These are phyloP conservation scores for Fusarium succisae DNA, from an alignment of 2,329 filamentous ascomycete genomes.

Conservation along the genomic window DNA sequence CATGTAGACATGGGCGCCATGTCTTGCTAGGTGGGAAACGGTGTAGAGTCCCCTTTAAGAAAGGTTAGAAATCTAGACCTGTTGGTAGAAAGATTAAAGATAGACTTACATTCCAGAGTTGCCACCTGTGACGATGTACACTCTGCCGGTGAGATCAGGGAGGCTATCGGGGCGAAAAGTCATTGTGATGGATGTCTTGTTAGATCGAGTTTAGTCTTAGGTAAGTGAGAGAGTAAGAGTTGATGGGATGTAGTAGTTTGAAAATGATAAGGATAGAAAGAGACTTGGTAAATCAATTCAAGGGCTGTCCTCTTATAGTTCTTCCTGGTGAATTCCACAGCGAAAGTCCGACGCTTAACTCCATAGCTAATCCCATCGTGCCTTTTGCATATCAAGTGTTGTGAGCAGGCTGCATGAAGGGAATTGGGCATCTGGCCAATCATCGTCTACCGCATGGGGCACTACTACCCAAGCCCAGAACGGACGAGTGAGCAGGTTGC, in stretches of 20 bases:
- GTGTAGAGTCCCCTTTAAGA: slow-evolving; percentile 21
- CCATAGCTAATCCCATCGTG: not conserved
- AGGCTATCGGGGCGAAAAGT: slow-evolving; percentile 14
- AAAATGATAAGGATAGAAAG: too few species aligned
- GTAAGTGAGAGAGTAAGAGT: too few species aligned
- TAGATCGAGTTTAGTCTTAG: not conserved
- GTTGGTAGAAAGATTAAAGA: fast-evolving
- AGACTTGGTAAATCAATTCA: too few species aligned
- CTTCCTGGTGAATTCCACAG: not conserved
- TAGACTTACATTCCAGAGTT: slow-evolving; percentile 20
- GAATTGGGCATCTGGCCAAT: not conserved
- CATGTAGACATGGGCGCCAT: slow-evolving; percentile 31
- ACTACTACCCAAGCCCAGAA: not conserved
- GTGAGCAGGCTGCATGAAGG: slow-evolving; percentile 8
- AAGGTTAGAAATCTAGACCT: not conserved
- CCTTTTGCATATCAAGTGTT: not conserved
- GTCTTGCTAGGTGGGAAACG: slow-evolving; percentile 11
- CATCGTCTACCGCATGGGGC: not conserved
- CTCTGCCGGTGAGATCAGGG: not conserved
- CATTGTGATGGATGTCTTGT: slow-evolving; percentile 1
- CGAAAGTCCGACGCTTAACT: not conserved
- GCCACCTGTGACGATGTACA: slow-evolving; percentile 21
- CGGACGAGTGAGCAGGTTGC: slow-evolving; percentile 21
- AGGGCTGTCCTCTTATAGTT: not conserved
- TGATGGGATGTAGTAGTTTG: not conserved